Conservation (phyloP, 208 protist species). For the Trichomonas vaginalis region DNA sequence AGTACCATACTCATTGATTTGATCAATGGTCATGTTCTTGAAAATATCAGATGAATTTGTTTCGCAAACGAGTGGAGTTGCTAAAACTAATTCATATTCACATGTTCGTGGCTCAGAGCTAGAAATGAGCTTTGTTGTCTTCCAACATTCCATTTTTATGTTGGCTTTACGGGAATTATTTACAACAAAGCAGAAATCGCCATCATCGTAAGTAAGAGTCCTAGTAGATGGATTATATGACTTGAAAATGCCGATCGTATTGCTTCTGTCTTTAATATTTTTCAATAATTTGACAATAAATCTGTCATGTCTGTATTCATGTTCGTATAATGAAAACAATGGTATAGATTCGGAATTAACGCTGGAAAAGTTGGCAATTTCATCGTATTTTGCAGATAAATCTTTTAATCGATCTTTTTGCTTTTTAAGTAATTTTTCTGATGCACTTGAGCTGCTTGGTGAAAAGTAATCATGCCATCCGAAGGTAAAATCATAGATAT, state of each 20-base stretch:
- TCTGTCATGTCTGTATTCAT: neutral
- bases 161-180: neutral
- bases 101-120: neutral
- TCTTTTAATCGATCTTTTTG: no score
- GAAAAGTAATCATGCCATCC: no score
- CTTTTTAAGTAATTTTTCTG: neutral
- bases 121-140: neutral
- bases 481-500: neutral
- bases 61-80: neutral
- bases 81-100: neutral
- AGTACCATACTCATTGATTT: neutral
- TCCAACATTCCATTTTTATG: neutral
- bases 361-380: neutral
- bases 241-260: neutral
- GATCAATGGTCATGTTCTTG: neutral
- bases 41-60: neutral
- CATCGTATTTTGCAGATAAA: neutral
- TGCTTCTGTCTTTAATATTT: neutral
- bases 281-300: neutral
- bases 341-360: neutral
- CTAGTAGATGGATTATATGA: neutral
- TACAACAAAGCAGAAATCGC: neutral
- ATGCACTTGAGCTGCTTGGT: neutral
- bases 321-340: neutral
- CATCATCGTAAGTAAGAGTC: neutral